A percentile compares a stretch with the other conserved stretches of the same genome.
These are phyloP conservation scores for Soucietia sequanensis DNA, from an alignment of 805 yeast species.

Conservation along the genomic window DNA sequence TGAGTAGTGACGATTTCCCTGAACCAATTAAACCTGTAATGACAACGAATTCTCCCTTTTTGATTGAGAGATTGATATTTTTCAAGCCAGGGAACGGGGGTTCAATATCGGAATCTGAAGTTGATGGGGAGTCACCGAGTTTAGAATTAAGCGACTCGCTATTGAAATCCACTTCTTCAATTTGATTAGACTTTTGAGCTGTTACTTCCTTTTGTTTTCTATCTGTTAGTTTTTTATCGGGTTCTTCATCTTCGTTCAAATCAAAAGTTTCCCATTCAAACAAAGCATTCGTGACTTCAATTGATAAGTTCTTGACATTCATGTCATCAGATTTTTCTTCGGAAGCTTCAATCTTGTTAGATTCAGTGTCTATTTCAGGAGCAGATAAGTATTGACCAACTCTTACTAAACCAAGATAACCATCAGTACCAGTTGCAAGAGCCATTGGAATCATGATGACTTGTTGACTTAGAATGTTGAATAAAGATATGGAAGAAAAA, in stretches of 20 bases:
- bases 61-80: constrained; percentile 21
- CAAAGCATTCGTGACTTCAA: constrained; percentile 19
- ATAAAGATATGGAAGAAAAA: constrained; percentile 69
- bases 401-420: constrained; percentile 58
- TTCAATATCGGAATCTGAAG: constrained; percentile 3
- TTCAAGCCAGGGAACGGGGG: constrained; percentile 26
- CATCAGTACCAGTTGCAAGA: constrained; percentile 66
- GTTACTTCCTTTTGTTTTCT: constrained; percentile 3
- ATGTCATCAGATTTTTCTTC: constrained; percentile 18
- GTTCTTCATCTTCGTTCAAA: constrained; percentile 3
- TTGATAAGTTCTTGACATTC: constrained; percentile 22
- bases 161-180: constrained; percentile 3
- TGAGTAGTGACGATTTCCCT: constrained; percentile 36
- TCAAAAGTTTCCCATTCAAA: constrained; percentile 31
- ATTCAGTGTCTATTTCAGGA: constrained; percentile 38
- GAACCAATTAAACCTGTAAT: constrained; percentile 38
- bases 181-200: not conserved
- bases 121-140: not conserved
- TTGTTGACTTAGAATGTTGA: constrained; percentile 59
- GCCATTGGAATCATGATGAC: constrained; percentile 72
- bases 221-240: constrained; percentile 5
- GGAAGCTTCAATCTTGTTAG: constrained; percentile 23
- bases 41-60: constrained; percentile 34
- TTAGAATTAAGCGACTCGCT: not conserved
- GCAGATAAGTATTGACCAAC: constrained; percentile 52